phyloP scores from a whole-genome alignment of 148 eudicot genomes.

The Nepenthes mirabilis region DNA sequence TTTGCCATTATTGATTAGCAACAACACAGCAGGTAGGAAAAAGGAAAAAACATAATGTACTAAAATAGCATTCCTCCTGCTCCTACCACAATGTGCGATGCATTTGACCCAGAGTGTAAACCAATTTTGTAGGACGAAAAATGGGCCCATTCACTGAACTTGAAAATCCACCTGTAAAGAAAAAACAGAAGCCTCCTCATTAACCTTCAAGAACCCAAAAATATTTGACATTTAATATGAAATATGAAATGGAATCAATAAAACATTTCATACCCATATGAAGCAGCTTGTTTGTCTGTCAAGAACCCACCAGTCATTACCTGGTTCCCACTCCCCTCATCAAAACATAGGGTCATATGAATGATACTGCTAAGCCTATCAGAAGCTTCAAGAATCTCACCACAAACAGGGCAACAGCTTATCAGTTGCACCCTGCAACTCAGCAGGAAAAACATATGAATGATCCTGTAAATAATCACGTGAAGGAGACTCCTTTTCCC shows the following conservation, averaged over 20 bases:
- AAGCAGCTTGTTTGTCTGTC: constrained; percentile 95
- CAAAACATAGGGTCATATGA: constrained; percentile 89
- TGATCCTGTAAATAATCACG: too few species aligned
- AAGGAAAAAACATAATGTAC: neutral
- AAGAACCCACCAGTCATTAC: constrained; percentile 92
- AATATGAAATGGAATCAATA: constrained; percentile 1
- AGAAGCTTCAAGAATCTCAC: constrained; percentile 62
- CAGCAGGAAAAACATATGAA: neutral
- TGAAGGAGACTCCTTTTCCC: too few species aligned
- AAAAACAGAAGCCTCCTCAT: neutral
- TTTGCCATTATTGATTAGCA: too few species aligned
- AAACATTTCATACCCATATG: constrained; percentile 56
- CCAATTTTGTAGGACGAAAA: constrained; percentile 76
- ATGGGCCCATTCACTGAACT: constrained; percentile 92
- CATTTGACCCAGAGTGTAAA: constrained; percentile 63
- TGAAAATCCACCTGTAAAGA: constrained; percentile 72
- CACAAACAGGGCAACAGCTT: constrained; percentile 86
- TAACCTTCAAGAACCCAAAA: neutral
- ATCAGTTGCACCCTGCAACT: constrained; percentile 72
- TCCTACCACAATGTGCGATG: constrained; percentile 76
- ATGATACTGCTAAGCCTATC: constrained; percentile 57
- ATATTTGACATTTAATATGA: neutral
- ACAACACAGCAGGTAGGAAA: neutral
- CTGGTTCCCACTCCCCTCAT: constrained; percentile 88
- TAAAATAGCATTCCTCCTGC: constrained; percentile 9